A percentile compares a stretch with the other conserved stretches of the same genome.
Conservation (phyloP, 345 rosid species). For the Sonneratia alba region DNA sequence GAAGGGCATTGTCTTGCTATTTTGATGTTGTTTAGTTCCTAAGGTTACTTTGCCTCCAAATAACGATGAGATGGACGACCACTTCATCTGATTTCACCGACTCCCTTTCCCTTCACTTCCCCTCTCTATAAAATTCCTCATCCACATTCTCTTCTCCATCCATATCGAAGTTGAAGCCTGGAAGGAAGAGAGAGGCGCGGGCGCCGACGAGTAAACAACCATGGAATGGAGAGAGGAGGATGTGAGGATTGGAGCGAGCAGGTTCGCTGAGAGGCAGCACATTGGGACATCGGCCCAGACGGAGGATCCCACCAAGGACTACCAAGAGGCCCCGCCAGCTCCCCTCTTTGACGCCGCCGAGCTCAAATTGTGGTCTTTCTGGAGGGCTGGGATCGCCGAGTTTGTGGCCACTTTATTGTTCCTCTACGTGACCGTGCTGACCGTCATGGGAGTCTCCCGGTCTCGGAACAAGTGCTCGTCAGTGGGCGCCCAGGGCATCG, state of each 20-base stretch:
- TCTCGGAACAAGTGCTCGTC: constrained; percentile 11
- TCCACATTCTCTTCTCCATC: neutral
- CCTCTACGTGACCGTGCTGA: constrained; percentile 15
- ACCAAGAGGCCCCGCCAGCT: constrained; percentile 13
- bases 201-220: neutral
- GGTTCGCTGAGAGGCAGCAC: constrained; percentile 16
- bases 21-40: neutral
- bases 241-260: constrained; percentile 21
- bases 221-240: constrained; percentile 19
- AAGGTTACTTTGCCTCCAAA: neutral
- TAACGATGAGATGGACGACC: neutral
- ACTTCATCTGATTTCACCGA: neutral
- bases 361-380: constrained; percentile 13
- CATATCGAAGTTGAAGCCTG: neutral
- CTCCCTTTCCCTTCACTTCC: neutral
- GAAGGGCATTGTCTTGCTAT: neutral
- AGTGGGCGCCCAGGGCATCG: constrained; percentile 20
- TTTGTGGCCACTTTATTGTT: constrained; percentile 16
- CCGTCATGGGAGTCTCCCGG: constrained; percentile 17
- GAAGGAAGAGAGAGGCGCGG: neutral
- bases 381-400: constrained; percentile 18
- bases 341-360: constrained; percentile 10
- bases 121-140: neutral
- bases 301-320: constrained; percentile 8
- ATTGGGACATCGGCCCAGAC: constrained; percentile 17